Evolutionary conservation across 257 asterid genomes (phyloP), one percentile per base, ranked within the genome.

Genomic region (Henckelia pumila): DNA sequence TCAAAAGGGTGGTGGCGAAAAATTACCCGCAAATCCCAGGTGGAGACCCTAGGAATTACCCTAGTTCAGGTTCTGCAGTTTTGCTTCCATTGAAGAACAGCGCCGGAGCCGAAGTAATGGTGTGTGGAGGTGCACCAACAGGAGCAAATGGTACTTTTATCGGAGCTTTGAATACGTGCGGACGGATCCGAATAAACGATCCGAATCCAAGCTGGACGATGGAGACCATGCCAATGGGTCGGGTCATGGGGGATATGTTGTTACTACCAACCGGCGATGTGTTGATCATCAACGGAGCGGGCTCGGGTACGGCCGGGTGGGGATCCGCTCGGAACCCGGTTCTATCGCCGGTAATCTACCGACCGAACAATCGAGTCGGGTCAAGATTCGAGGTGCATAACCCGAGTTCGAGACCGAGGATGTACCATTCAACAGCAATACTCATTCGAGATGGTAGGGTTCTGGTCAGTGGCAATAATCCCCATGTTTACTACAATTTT

Each of bases 171-270:
- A 69, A 22, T 59, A 75, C 75, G 0, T 75, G 79, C 2, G 71
- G 75, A 20, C 47, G 75, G 44, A 69, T 75, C 13, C 16, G 0
- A 1, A 69, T 75, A 69, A 69, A 62, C 19, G 68, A 75, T 32
- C 67, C 71, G 17, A 26, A 68, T 4, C 75, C 79, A 10, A 16
- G 23, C 11, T 75, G 79, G 79, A 49, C 6, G 3, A 58, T 69
- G 72, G 75, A 69, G 24, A 63, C 63, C 4, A 69, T 75, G 75
- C 79, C 79, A 35, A 29, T 26, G 52, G 64, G 64, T 23, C 37
- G 79, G 14, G 56, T 71, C 20, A 75, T 75, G 79, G 79, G 79
- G 19, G 79, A 75, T 33, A 75, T 75, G 79, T 30, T 75, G 10
- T 37, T 52, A 10, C 61, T 75, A 9, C 79, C 79, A 6, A 69